Evolutionary conservation across 2,329 filamentous ascomycete genomes (phyloP), one percentile per base, ranked within the genome.

Genomic region (Cytospora piceicola): DNA sequence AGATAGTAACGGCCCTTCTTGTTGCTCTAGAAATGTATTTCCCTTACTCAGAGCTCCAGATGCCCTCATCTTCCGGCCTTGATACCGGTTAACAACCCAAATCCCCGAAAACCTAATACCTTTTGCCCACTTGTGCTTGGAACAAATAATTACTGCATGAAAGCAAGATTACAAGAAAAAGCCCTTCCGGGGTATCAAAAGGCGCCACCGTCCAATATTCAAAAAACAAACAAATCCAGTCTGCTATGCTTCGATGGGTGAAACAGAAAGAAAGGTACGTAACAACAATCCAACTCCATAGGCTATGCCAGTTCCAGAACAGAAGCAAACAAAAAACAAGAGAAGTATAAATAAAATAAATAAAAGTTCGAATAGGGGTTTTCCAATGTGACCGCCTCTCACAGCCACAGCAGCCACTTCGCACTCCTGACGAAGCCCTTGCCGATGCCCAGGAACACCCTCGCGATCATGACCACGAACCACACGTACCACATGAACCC

Each of bases 401-500:
- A 92, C 70, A 95, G 76, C 92, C 92, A 97, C 69, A 97, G 79
- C 74, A 97, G 77, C 94, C 94, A 98, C 73, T 84, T 83, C n/a
- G 91, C 81, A 12, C 85, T 83, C 14, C 81, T 78, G 58, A 87
- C 79, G 0, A 86, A 73, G 2, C 88, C 88, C 55, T 84, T 84
- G 54, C 89, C 84, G 1, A 90, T 71, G 14, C 88, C 88, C 67
- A 88, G 80, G 42, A 91, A 78, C 17, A 91, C 76, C 67, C 92
- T 86, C 60, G 90, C 81, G 29, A 94, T 81, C 75, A 93, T 91
- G 29, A 97, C 94, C 39, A 96, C 81, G 66, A 96, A 87, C 93
- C 94, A 98, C 20, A 96, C 89, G 77, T 90, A 93, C 93, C 95
- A 97, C 88, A 98, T 92, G 71, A 96, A 86, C 4, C 91, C 91